Conservation (phyloP, 176 grass and related monocot species). For the Typha latifolia region DNA sequence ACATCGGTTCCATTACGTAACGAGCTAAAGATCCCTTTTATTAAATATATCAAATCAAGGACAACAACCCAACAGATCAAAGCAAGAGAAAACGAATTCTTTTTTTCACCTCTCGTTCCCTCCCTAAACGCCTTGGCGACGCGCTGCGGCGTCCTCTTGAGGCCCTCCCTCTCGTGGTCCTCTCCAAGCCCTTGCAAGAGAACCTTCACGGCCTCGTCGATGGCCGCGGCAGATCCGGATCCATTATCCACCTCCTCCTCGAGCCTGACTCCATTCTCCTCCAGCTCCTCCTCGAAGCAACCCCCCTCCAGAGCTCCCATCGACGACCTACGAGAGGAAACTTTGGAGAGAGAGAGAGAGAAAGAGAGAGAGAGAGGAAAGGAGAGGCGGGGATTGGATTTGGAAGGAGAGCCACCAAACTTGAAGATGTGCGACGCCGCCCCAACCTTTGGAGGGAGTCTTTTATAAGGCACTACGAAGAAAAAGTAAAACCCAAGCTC, state of each 20-base stretch:
- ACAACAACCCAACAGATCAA: conserved; percentile 5
- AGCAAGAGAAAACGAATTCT: neutral
- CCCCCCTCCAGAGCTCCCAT: conserved; percentile 72
- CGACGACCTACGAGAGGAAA: conserved; percentile 1
- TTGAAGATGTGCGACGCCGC: conserved; percentile 19
- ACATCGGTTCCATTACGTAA: neutral
- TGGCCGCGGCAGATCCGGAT: conserved; percentile 7
- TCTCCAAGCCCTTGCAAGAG: conserved; percentile 78
- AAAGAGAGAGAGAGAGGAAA: neutral
- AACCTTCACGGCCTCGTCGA: conserved; percentile 42
- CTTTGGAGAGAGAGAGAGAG: neutral
- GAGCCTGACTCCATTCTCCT: conserved; percentile 18
- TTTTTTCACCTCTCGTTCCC: conserved; percentile 55
- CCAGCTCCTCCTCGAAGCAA: conserved; percentile 39
- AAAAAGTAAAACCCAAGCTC: too few relatives aligned
- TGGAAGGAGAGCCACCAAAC: conserved; percentile 4
- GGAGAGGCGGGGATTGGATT: neutral
- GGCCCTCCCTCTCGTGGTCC: conserved; percentile 64
- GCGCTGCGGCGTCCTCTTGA: conserved; percentile 67
- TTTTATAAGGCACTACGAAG: too few relatives aligned
- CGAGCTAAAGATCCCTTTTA: neutral
- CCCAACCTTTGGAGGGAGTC: neutral
- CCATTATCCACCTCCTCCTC: neutral
- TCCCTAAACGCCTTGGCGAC: conserved; percentile 96
- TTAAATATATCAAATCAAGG: neutral